Conservation (phyloP, 2,329 filamentous ascomycete genomes). For the Nemania serpens region DNA sequence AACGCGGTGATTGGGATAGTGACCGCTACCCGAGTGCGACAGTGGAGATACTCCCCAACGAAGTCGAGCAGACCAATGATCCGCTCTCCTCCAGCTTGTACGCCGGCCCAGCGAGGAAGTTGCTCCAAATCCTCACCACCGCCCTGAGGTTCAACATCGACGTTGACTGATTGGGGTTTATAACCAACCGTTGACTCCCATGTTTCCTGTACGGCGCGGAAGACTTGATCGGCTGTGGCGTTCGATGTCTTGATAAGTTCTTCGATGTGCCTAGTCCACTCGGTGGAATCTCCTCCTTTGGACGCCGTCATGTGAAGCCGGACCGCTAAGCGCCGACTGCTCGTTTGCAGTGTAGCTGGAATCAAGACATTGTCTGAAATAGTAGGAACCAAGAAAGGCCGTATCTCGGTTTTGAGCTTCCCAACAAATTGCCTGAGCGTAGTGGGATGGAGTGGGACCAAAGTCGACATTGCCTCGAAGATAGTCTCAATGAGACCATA, state of each 20-base stretch:
- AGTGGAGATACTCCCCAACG: slow-evolving; percentile 66
- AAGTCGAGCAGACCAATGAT: slow-evolving; percentile 68
- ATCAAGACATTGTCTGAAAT: slow-evolving; percentile 54
- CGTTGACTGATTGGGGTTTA: slow-evolving; percentile 47
- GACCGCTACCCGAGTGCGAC: slow-evolving; percentile 67
- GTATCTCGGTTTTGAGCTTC: slow-evolving; percentile 67
- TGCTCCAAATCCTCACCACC: slow-evolving; percentile 52
- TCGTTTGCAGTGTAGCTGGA: slow-evolving; percentile 57
- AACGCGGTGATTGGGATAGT: slow-evolving; percentile 69
- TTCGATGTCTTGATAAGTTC: slow-evolving; percentile 69
- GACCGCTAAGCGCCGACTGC: slow-evolving; percentile 68
- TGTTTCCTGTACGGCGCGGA: slow-evolving; percentile 79
- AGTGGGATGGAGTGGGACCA: slow-evolving; percentile 81
- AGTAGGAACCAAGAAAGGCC: slow-evolving; percentile 67
- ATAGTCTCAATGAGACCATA: slow-evolving; percentile 66
- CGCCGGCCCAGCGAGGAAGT: slow-evolving; percentile 73
- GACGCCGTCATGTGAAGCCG: slow-evolving; percentile 79
- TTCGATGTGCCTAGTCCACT: slow-evolving; percentile 74
- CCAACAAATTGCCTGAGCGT: slow-evolving; percentile 77
- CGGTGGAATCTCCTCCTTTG: slow-evolving; percentile 75
- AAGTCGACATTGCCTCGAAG: slow-evolving; percentile 70
- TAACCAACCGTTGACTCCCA: slow-evolving; percentile 72
- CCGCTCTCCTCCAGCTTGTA: slow-evolving; percentile 74
- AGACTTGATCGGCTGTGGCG: slow-evolving; percentile 72
- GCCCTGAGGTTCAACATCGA: slow-evolving; percentile 53